A percentile compares a stretch with the other conserved stretches of the same genome.
Conservation (phyloP, 148 eudicot genomes). For the Nyssa sinensis region DNA sequence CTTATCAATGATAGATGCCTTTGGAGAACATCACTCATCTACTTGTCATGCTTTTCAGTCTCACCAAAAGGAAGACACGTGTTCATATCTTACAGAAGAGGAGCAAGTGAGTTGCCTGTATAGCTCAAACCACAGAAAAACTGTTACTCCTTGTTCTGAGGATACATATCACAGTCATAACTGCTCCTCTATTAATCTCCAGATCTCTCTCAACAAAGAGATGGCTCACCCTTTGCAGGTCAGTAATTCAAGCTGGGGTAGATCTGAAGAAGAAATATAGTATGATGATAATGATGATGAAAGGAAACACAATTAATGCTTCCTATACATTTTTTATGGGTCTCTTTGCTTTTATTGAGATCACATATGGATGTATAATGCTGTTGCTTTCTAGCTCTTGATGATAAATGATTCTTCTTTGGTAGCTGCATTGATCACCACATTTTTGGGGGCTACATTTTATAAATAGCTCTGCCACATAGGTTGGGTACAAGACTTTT, state of each 20-base stretch:
- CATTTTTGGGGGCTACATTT: too few species aligned
- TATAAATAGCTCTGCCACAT: too few species aligned
- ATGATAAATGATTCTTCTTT: not conserved
- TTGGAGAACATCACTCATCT: too few species aligned
- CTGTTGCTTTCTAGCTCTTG: constrained; percentile 3
- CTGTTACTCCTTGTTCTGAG: not conserved
- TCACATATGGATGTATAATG: not conserved
- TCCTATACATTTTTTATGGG: not conserved
- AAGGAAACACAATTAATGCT: constrained; percentile 1
- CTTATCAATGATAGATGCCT: too few species aligned
- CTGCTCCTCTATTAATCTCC: constrained; percentile 12
- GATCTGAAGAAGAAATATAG: constrained; percentile 12
- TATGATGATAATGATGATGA: constrained; percentile 7
- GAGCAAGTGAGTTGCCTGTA: constrained; percentile 15
- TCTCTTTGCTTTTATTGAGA: constrained; percentile 1
- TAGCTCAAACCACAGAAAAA: constrained; percentile 16
- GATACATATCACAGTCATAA: constrained; percentile 7
- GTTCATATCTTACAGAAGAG: constrained; percentile 5
- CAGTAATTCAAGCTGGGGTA: constrained; percentile 22
- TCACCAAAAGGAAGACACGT: constrained; percentile 7
- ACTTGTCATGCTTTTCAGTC: too few species aligned
- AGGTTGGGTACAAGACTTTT: too few species aligned
- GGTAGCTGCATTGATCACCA: not conserved
- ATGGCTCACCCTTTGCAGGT: constrained; percentile 22
- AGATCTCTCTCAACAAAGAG: constrained; percentile 12